Base-by-base conservation (phyloP, 495 filamentous ascomycete genomes). In the Penicillium subrubescens region DNA sequence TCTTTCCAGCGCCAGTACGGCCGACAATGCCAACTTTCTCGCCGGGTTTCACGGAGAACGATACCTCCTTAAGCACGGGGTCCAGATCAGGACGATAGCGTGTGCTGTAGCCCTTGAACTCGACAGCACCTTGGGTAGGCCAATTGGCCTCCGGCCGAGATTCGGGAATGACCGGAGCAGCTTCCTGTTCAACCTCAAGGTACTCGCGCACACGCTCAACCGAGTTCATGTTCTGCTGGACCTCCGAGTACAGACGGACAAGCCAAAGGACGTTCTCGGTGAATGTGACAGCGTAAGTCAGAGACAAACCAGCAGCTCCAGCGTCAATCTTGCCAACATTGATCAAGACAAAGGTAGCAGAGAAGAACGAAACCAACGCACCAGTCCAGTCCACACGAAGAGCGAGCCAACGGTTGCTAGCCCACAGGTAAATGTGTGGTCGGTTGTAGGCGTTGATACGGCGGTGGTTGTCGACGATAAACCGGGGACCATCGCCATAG, bases 141-240 rank as follows among this genome's bases (percentile, higher is more conserved):
- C 96, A 99, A 67, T 90, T 86, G 5, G 81, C 73, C 0, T 88
- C 78, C 8, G 96, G 94, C 37, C 91, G 84, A 54, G 89, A 90
- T 48, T 97, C 87, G 37, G 91, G 86, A 52, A 96, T 88, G 63
- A 97, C 82, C 8, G 90, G 81, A 5, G 80, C 81, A 0, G 96
- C 94, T 76, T 99, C 96, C 70, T 97, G 95, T 70, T 98, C 95
- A 4, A 98, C 90, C 33, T 97, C 93, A 12, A 99, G 86, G 70
- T 97, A 99, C 77, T 99, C 95, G 72, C 94, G 92, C 67, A 99
- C 90, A 59, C 96, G 90, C 78, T 99, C 96, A n/a, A 99, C 94
- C 1, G 93, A 94, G 78, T 99, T 99, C 96, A 99, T 98, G 76
- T 96, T 98, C 78, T 98, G 96, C 75, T 99, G 96, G 68, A 97